Evolutionary conservation across 257 asterid genomes (phyloP).

Genomic region (Cruciata laevipes): DNA sequence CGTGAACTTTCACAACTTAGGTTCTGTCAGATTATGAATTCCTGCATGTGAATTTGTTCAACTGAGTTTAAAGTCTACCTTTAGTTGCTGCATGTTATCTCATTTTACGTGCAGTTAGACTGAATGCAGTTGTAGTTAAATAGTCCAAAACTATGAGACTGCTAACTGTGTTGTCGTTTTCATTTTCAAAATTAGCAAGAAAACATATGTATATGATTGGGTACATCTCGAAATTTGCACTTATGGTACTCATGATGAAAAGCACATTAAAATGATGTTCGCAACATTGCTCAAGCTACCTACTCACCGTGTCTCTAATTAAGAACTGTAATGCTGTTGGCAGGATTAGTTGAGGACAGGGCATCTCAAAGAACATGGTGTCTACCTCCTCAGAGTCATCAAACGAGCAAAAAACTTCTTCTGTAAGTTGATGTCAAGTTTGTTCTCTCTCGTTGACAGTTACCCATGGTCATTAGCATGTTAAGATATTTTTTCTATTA

Average conservation of each 20-base stretch:
- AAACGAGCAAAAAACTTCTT: background rate
- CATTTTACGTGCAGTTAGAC: background rate
- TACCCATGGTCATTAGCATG: background rate
- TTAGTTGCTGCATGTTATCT: background rate
- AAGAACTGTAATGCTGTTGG: background rate
- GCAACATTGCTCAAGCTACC: background rate
- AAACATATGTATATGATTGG: background rate
- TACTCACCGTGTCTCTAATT: background rate
- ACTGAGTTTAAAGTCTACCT: background rate
- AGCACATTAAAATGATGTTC: background rate
- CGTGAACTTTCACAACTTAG: background rate
- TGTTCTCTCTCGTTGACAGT: background rate
- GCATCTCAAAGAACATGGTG: slow-evolving; percentile 14
- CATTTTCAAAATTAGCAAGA: background rate
- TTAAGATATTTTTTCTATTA: background rate
- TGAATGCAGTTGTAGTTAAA: background rate
- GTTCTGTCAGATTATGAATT: slow-evolving; percentile 5
- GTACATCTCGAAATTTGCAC: background rate
- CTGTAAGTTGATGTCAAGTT: slow-evolving; percentile 17
- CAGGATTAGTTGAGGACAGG: slow-evolving; percentile 12
- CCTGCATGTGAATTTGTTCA: background rate
- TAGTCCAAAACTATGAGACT: slow-evolving; percentile 9
- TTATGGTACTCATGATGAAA: background rate
- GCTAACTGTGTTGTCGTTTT: slow-evolving; percentile 6
- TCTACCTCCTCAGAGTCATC: slow-evolving; percentile 5